phyloP scores from a whole-genome alignment of 2,329 filamentous ascomycete species.

The Talaromyces verruculosus region DNA sequence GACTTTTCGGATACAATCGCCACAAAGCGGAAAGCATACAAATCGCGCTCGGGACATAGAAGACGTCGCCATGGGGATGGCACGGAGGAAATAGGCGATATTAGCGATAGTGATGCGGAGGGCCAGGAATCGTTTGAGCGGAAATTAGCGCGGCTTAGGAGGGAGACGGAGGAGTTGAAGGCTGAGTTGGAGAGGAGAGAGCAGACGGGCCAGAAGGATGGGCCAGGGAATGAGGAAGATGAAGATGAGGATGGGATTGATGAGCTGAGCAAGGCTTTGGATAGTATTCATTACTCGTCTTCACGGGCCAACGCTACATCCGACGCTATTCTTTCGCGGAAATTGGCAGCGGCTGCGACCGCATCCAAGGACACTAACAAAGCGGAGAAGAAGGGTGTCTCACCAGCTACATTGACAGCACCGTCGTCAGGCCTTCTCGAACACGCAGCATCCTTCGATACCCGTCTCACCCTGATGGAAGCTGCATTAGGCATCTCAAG shows the following conservation, averaged over 20 bases:
- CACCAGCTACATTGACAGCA: constrained; percentile 22
- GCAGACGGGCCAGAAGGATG: constrained; percentile 52
- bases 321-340: constrained; percentile 38
- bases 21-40: constrained; percentile 80
- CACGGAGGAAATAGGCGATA: constrained; percentile 66
- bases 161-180: constrained; percentile 76
- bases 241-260: constrained; percentile 58
- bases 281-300: constrained; percentile 54
- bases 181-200: constrained; percentile 46
- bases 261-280: constrained; percentile 70
- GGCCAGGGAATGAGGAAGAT: constrained; percentile 50
- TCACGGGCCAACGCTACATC: constrained; percentile 24
- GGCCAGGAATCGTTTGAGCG: constrained; percentile 65
- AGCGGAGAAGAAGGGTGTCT: not conserved
- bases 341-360: constrained; percentile 27
- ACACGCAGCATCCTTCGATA: constrained; percentile 84
- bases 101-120: constrained; percentile 71
- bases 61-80: constrained; percentile 54
- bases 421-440: constrained; percentile 59
- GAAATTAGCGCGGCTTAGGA: constrained; percentile 76
- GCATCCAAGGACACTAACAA: constrained; percentile 18
- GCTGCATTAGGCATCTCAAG: constrained; percentile 75
- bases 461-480: constrained; percentile 75
- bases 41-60: constrained; percentile 61
- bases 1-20: constrained; percentile 90